Conservation (phyloP, 2,329 filamentous ascomycete species). For the Paracorniculantispora psalliotae region DNA sequence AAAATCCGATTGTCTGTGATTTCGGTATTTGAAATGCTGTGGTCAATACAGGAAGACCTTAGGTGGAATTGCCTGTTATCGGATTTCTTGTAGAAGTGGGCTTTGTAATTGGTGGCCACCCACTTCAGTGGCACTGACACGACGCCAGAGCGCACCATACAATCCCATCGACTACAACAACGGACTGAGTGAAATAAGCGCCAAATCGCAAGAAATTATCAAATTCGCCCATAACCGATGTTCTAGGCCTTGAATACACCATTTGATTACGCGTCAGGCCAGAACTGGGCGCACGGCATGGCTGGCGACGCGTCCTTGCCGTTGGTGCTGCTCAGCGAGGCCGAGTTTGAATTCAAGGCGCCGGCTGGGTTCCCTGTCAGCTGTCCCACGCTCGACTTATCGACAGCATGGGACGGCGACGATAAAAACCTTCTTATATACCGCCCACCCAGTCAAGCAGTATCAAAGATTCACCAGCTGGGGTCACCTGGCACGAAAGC, state of each 20-base stretch:
- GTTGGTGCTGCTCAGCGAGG: conserved; percentile 53
- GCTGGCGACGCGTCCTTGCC: conserved; percentile 31
- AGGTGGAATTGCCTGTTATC: background rate
- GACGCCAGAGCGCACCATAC: background rate
- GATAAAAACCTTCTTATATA: conserved; percentile 69
- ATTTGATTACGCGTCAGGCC: background rate
- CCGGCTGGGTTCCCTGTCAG: conserved; percentile 60
- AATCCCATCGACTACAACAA: background rate
- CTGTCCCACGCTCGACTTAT: conserved; percentile 80
- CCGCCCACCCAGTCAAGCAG: conserved; percentile 68
- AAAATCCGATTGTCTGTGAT: background rate
- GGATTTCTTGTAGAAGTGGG: background rate
- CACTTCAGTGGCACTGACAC: background rate
- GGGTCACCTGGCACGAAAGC: conserved; percentile 35
- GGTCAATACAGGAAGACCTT: too few relatives aligned
- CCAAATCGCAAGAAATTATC: background rate
- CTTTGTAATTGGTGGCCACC: background rate
- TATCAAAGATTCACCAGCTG: conserved; percentile 47
- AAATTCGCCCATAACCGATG: background rate
- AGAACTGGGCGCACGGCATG: conserved; percentile 20
- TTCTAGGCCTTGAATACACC: background rate
- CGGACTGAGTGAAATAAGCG: background rate
- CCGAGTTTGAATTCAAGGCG: conserved; percentile 50
- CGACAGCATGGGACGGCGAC: conserved; percentile 63
- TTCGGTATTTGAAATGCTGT: background rate